Percentiles rank a stretch among this genome's conserved stretches.
These are phyloP conservation scores for Strigomonas culicis DNA, from an alignment of 208 protist genomes.

Conservation along the genomic window DNA sequence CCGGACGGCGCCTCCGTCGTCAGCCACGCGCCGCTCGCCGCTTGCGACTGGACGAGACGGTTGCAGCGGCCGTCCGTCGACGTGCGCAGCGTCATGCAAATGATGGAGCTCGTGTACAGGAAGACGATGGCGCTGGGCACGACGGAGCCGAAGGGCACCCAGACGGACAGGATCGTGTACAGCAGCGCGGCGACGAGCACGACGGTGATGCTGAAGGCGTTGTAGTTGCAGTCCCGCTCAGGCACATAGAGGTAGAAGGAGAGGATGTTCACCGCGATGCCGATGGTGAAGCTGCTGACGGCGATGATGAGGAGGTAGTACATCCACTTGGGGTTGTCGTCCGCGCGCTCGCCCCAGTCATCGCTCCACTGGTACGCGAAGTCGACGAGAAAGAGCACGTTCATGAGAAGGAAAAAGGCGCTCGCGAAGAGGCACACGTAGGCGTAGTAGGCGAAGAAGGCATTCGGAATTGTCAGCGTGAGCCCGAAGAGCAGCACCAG, in stretches of 20 bases:
- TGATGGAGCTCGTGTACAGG: slow-evolving; percentile 81
- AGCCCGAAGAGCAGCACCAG: slow-evolving; percentile 54
- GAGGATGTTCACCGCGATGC: slow-evolving; percentile 34
- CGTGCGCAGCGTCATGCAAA: slow-evolving; percentile 84
- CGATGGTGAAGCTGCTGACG: slow-evolving; percentile 38
- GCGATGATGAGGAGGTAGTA: slow-evolving; percentile 80
- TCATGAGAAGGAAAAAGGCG: slow-evolving; percentile 82
- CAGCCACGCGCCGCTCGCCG: too few relatives aligned
- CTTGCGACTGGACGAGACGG: slow-evolving; percentile 39
- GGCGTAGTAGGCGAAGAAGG: slow-evolving; percentile 80
- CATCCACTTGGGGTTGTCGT: slow-evolving; percentile 78
- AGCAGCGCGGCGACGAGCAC: slow-evolving; percentile 71
- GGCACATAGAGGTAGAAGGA: slow-evolving; percentile 81
- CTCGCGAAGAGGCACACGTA: slow-evolving; percentile 81
- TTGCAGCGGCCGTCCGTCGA: slow-evolving; percentile 63
- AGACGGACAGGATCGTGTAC: slow-evolving; percentile 82
- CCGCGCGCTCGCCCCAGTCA: slow-evolving; percentile 81
- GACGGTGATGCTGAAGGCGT: slow-evolving; percentile 79
- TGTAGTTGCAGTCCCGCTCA: slow-evolving; percentile 77
- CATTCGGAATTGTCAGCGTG: slow-evolving; percentile 84
- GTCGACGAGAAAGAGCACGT: slow-evolving; percentile 93
- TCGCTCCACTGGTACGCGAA: slow-evolving; percentile 94
- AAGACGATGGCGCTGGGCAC: slow-evolving; percentile 92
- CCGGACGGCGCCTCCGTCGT: too few relatives aligned
- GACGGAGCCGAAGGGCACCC: slow-evolving; percentile 83